Base-by-base conservation (phyloP, 257 asterid species). In the Przewalskia tangutica region DNA sequence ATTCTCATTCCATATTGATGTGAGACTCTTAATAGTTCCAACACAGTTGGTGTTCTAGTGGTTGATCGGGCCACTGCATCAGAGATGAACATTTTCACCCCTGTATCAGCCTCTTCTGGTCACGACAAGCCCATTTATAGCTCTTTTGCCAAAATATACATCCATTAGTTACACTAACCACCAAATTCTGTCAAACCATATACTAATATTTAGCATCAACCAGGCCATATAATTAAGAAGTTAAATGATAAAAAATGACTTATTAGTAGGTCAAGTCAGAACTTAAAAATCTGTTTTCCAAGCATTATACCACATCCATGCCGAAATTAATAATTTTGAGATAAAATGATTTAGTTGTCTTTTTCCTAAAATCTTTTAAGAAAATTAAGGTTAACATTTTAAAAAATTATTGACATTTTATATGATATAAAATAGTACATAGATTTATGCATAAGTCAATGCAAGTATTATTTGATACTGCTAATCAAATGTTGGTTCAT, bases 51-150 rank as follows among this genome's bases (percentile, higher is more conserved):
- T 87, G 66, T 83, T 89, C 8, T 75, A 42, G 51, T 82, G 81
- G 88, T 95, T 92, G n/a, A 91, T 84, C 88, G 91, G 90, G 36
- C 98, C 98, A 8, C 88, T 89, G 89, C 98, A 95, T 82, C 97
- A 92, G 48, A 87, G 87, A 27, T 91, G 91, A 82, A 89, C 85
- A 85, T 85, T 84, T 75, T 83, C 88, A 81, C 83, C 90, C 80
- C 81, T 81, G 36, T 87, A 1, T 82, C 38, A 40, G 88, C 87
- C 88, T 84, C 86, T 91, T 86, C 88, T 84, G 13, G 90, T 81
- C 23, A 82, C 60, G 55, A 83, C 84, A 78, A 80, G 73, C 84
- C 88, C 87, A 32, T 82, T 70, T 34, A 46, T 60, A 60, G 86
- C 79, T 86, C 89, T 86, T 86, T 91, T 90, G 64, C 90, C 85